Evolutionary conservation across 352 stramenopile genomes (phyloP).

Genomic region (Globisporangium sylvaticum): DNA sequence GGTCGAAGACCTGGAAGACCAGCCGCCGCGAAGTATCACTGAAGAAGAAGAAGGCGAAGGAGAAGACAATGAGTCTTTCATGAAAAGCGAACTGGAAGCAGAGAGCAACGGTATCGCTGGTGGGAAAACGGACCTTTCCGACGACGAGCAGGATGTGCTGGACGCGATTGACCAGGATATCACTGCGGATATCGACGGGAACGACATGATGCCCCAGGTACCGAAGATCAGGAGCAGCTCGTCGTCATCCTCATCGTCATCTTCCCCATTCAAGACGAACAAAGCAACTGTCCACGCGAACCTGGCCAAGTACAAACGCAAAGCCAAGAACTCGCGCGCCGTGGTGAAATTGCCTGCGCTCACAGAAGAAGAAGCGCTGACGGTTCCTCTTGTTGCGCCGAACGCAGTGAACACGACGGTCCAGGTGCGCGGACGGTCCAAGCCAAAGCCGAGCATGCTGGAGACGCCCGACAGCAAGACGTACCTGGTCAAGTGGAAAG

Average conservation of each 20-base stretch:
- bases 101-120: not conserved
- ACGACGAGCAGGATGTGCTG: constrained; percentile 16
- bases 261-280: constrained; percentile 25
- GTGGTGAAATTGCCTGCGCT: constrained; percentile 64
- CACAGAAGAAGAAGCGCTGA: constrained; percentile 53
- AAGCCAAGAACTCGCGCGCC: constrained; percentile 59
- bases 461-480: constrained; percentile 81
- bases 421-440: constrained; percentile 73
- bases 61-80: constrained; percentile 5
- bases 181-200: constrained; percentile 47
- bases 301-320: constrained; percentile 74
- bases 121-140: constrained; percentile 2
- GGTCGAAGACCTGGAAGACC: not conserved
- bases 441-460: constrained; percentile 70
- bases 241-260: not conserved
- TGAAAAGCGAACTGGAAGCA: constrained; percentile 14
- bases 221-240: constrained; percentile 31
- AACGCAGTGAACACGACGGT: constrained; percentile 83
- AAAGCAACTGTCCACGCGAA: constrained; percentile 52
- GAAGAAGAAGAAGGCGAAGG: not conserved
- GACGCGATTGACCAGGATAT: constrained; percentile 50
- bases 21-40: not conserved
- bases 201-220: constrained; percentile 46
- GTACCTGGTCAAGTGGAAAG: constrained; percentile 88
- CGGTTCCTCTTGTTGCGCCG: constrained; percentile 71